Percentiles rank a stretch among this genome's conserved stretches.
Conservation (phyloP, 2,329 filamentous ascomycete genomes). For the Hymenoscyphus fructigenus region DNA sequence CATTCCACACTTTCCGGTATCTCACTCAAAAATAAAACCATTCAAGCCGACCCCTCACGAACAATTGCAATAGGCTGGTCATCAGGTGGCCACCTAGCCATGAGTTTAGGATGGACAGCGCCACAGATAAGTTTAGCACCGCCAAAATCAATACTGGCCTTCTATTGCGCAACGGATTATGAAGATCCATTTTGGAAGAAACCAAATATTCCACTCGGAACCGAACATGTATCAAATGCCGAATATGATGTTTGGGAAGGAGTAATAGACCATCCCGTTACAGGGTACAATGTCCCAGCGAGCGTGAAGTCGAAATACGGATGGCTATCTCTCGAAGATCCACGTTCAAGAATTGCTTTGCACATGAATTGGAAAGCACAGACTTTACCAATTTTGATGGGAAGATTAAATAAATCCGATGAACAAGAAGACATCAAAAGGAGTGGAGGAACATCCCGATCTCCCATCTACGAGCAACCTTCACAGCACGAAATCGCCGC, state of each 20-base stretch:
- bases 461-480: background rate
- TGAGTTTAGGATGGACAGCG: slow-evolving; percentile 44
- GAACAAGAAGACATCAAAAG: background rate
- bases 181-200: background rate
- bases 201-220: background rate
- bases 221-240: background rate
- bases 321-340: background rate
- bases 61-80: slow-evolving; percentile 50
- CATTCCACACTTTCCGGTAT: slow-evolving; percentile 34
- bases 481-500: background rate
- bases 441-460: background rate
- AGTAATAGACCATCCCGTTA: background rate
- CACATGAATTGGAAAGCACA: background rate
- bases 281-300: background rate
- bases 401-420: background rate
- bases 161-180: slow-evolving; percentile 45
- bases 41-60: slow-evolving; percentile 32
- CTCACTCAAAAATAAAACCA: background rate
- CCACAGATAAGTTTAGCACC: slow-evolving; percentile 33
- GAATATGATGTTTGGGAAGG: background rate
- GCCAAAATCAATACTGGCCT: slow-evolving; percentile 44
- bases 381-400: background rate
- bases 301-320: background rate
- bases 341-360: background rate
- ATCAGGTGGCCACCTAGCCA: slow-evolving; percentile 46